Conservation (phyloP, 1,284 basidiomycete genomes). For the Tilletia walkeri region DNA sequence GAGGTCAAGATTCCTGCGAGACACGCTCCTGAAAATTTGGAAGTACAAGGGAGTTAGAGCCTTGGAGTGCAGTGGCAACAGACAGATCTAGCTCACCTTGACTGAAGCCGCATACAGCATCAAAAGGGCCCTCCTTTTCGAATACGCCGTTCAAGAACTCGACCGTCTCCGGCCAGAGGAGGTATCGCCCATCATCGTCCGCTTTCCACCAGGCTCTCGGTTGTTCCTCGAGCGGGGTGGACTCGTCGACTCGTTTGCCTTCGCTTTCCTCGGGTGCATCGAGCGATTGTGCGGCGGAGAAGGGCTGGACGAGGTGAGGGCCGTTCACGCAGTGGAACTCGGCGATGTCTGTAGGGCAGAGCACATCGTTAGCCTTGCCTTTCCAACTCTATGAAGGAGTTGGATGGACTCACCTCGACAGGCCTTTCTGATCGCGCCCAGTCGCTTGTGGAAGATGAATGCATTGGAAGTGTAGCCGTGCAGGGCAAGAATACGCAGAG, state of each 20-base stretch:
- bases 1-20: constrained; percentile 44
- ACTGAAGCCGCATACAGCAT: constrained; percentile 50
- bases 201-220: constrained; percentile 52
- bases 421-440: constrained; percentile 48
- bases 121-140: constrained; percentile 47
- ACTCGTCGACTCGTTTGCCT: constrained; percentile 34
- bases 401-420: constrained; percentile 28
- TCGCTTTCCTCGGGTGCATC: constrained; percentile 42
- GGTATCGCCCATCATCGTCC: constrained; percentile 39
- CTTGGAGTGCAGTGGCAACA: too few relatives aligned
- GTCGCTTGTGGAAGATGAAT: constrained; percentile 40
- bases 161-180: constrained; percentile 42
- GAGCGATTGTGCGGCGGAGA: constrained; percentile 37
- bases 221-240: constrained; percentile 50
- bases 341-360: constrained; percentile 36
- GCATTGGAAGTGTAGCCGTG: constrained; percentile 53
- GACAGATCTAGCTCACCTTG: constrained; percentile 26
- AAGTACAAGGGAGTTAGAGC: neutral
- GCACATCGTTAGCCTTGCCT: neutral
- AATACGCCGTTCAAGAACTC: constrained; percentile 38
- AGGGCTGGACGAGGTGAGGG: constrained; percentile 47
- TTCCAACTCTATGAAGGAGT: neutral
- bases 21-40: constrained; percentile 31
- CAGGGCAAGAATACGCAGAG: constrained; percentile 43
- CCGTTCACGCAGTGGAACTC: constrained; percentile 51